Evolutionary conservation across 228 moss, liverwort and hornwort species (phyloP).

Genomic region (Sphagnum fallax): DNA sequence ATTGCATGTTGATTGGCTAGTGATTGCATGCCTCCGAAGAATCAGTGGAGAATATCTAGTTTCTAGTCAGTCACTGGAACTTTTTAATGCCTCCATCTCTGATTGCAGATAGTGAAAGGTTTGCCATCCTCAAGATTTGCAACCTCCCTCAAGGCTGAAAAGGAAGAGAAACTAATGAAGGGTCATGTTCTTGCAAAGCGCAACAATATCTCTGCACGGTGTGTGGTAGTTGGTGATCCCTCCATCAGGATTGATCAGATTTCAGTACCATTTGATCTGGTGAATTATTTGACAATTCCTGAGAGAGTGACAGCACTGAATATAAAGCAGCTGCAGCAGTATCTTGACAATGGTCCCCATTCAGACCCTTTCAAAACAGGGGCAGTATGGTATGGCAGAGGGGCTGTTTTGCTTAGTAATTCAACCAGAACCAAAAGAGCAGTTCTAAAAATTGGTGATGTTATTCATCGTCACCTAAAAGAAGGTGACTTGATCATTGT

Average conservation of each 20-base stretch:
- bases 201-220: conserved; percentile 62
- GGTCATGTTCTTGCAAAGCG: conserved; percentile 68
- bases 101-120: conserved; percentile 46
- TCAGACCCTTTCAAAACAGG: conserved; percentile 51
- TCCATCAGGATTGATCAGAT: conserved; percentile 75
- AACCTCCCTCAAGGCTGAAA: conserved; percentile 22
- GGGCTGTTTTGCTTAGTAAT: conserved; percentile 23
- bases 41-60: no score
- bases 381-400: conserved; percentile 42
- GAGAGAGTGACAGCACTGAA: conserved; percentile 67
- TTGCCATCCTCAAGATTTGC: conserved; percentile 16
- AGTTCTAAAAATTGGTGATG: conserved; percentile 48
- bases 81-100: conserved; percentile 9
- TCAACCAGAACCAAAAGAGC: conserved; percentile 8
- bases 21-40: no score
- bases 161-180: conserved; percentile 67
- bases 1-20: no score
- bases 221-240: conserved; percentile 84
- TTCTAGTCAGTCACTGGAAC: neutral
- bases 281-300: conserved; percentile 71
- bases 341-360: conserved; percentile 45
- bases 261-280: conserved; percentile 60
- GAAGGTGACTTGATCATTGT: conserved; percentile 90
- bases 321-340: conserved; percentile 44
- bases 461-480: conserved; percentile 73